Evolutionary conservation across 768 basidiomycete genomes (phyloP), one percentile per base, ranked within the genome.

Genomic region (Strobilomyces confusus): DNA sequence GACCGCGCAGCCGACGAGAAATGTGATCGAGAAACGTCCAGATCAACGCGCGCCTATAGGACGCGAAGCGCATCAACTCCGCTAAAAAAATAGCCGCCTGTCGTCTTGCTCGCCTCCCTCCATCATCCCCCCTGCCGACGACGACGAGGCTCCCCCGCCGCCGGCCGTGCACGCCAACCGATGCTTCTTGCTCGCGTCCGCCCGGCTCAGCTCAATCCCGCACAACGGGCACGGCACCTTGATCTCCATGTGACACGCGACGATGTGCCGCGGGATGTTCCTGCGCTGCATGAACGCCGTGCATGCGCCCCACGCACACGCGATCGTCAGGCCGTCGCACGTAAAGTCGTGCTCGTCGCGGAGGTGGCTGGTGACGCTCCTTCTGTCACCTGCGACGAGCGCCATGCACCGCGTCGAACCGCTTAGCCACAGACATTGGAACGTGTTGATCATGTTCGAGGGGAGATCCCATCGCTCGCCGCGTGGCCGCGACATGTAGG

Each of bases 161-260:
- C 17, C 4, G 61, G 9, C 56, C 14, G 38, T 9, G 15, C 65
- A 67, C 9, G 49, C 48, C 29, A 23, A 32, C 3, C 9, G 42
- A 19, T 68, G 66, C 41, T 69, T 68, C 30, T 29, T 67, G 14
- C 22, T 51, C 34, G 67, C 66, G 43, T 68, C 66, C 23, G 49
- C 50, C 41, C 66, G 55, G 38, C 63, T 58, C 17, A 68, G 44
- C 14, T 25, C 25, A 33, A 67, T 15, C 0, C 54, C 58, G 30
- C 66, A 68, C 19, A 0, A 8, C 0, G 37, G 9, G 37, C 66
- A 68, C 17, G 23, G 3, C 41, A 61, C 56, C 38, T 60, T 69
- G 44, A 68, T 45, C 52, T 44, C 67, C 6, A 68, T 17, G 14
- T 68, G 66, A 36, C 52, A 58, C 0, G 64, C 32, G 13, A 69